Evolutionary conservation across 257 asterid genomes (phyloP).

Genomic region (Gentiana dahurica): DNA sequence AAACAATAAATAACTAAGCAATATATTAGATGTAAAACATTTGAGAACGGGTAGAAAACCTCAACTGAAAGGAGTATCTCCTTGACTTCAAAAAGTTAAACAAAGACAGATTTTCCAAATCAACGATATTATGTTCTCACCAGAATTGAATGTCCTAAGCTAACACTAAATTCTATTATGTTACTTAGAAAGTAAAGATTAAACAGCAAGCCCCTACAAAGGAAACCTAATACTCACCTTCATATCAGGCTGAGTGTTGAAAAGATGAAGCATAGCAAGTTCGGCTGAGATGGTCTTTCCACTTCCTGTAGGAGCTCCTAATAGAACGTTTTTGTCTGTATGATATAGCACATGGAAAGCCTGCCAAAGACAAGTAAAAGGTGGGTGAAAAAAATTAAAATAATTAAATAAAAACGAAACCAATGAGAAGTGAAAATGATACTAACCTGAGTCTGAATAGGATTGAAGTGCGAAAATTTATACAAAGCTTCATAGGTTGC

Average conservation of each 20-base stretch:
- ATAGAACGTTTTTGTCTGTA: constrained; percentile 84
- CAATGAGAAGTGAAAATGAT: not conserved
- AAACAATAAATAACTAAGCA: no score
- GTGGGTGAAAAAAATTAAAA: constrained; percentile 13
- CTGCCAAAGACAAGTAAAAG: constrained; percentile 33
- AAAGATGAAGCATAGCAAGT: constrained; percentile 96
- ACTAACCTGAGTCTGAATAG: constrained; percentile 93
- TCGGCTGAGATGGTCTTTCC: constrained; percentile 99
- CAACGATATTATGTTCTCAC: not conserved
- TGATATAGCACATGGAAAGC: constrained; percentile 91
- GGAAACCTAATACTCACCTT: constrained; percentile 34
- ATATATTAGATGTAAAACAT: no score
- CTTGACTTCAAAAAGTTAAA: not conserved
- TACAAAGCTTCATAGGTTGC: constrained; percentile 72
- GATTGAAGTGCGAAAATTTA: constrained; percentile 87
- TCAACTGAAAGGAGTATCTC: not conserved
- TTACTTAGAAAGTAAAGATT: not conserved
- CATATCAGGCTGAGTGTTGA: constrained; percentile 90
- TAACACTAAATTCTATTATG: not conserved
- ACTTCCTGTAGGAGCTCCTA: constrained; percentile 99
- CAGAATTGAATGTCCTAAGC: not conserved
- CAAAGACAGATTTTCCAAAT: not conserved
- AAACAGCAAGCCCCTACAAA: not conserved
- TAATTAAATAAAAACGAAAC: not conserved
- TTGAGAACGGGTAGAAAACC: no score